A percentile compares a stretch with the other conserved stretches of the same genome.
Evolutionary conservation across 129 eudicot genomes (phyloP).

Genomic region (Centella asiatica): DNA sequence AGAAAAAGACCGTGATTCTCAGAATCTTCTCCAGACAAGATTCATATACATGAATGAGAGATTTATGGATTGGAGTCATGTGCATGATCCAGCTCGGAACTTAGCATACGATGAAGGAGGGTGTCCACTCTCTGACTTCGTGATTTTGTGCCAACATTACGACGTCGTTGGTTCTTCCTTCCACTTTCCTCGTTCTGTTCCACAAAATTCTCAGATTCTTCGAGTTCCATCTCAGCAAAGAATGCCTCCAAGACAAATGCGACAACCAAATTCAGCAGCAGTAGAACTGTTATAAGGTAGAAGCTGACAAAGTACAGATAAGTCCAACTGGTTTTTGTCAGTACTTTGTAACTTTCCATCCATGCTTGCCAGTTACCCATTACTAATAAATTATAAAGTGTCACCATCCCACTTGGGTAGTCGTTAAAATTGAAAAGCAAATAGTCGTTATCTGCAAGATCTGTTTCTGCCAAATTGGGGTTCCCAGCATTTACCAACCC

Average conservation of each 20-base stretch:
- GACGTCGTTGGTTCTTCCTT: slow-evolving; percentile 37
- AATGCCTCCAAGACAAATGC: slow-evolving; percentile 99
- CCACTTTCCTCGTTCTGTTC: slow-evolving; percentile 32
- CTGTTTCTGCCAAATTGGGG: slow-evolving; percentile 48
- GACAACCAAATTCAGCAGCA: slow-evolving; percentile 85
- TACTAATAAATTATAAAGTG: slow-evolving; percentile 83
- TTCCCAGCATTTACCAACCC: slow-evolving; percentile 91
- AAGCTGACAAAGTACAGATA: slow-evolving; percentile 77
- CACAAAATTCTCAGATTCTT: slow-evolving; percentile 40
- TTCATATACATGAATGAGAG: background rate
- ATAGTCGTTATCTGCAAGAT: slow-evolving; percentile 81
- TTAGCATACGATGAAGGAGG: slow-evolving; percentile 86
- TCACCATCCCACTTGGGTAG: slow-evolving; percentile 95
- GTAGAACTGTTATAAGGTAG: slow-evolving; percentile 66
- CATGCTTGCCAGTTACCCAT: slow-evolving; percentile 91
- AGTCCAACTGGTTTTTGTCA: slow-evolving; percentile 70
- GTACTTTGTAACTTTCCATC: slow-evolving; percentile 71
- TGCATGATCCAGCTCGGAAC: slow-evolving; percentile 54
- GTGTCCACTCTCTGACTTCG: slow-evolving; percentile 78
- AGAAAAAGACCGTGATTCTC: background rate
- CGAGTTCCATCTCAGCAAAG: slow-evolving; percentile 88
- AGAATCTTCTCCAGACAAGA: background rate
- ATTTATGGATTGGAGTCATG: slow-evolving; percentile 20
- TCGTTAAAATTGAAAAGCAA: slow-evolving; percentile 90
- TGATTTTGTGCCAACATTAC: slow-evolving; percentile 56